These are phyloP conservation scores for Vitis labrusca DNA, from an alignment of 164 flowering plant genomes.

Conservation along the genomic window DNA sequence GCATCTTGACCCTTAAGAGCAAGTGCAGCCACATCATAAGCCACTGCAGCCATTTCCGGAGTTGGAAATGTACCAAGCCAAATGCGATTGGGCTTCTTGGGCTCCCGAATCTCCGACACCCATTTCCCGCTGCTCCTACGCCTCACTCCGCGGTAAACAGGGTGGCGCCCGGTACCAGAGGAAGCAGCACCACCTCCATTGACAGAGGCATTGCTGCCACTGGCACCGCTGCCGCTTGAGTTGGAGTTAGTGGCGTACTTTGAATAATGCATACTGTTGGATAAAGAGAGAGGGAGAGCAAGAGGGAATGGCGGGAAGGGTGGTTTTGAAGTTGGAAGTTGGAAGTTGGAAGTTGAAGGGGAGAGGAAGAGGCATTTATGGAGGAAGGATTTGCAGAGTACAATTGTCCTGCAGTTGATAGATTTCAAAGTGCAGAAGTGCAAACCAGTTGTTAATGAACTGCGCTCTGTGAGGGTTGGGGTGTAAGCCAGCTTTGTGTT, in stretches of 20 bases:
- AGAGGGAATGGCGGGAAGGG: slow-evolving; percentile 11
- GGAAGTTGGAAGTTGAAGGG: slow-evolving; percentile 10
- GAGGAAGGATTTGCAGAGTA: background rate
- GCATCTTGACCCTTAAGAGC: slow-evolving; percentile 57
- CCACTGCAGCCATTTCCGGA: slow-evolving; percentile 75
- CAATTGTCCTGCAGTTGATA: background rate
- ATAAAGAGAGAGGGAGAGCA: background rate
- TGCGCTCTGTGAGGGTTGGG: slow-evolving; percentile 23
- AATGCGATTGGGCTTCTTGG: slow-evolving; percentile 53
- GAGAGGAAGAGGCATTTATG: slow-evolving; percentile 22
- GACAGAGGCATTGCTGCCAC: slow-evolving; percentile 1
- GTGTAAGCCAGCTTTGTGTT: slow-evolving; percentile 39
- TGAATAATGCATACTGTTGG: slow-evolving; percentile 13
- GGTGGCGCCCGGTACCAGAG: slow-evolving; percentile 24
- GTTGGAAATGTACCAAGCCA: slow-evolving; percentile 69
- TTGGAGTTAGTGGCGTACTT: background rate
- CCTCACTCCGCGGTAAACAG: slow-evolving; percentile 50
- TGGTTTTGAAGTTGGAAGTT: slow-evolving; percentile 10
- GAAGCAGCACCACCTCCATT: background rate
- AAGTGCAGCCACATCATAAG: slow-evolving; percentile 68
- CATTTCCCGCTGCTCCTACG: slow-evolving; percentile 58
- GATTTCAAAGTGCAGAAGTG: slow-evolving; percentile 17
- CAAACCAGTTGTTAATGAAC: slow-evolving; percentile 47
- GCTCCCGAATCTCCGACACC: slow-evolving; percentile 74
- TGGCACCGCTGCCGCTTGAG: slow-evolving; percentile 2